Base-by-base conservation (phyloP, 805 yeast species). In the Yamadazyma endophytica region DNA sequence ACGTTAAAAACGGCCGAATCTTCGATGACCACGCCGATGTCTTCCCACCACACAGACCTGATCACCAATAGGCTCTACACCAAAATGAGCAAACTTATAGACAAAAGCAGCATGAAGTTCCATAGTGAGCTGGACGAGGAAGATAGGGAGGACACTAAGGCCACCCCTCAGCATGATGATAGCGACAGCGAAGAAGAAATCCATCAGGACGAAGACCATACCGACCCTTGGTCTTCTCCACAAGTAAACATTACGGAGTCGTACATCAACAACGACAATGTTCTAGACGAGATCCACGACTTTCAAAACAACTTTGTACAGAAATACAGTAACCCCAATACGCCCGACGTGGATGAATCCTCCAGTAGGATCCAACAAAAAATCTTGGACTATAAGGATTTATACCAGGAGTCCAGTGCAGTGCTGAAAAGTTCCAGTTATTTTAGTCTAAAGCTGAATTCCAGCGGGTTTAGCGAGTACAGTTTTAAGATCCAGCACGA, bases 401-500 rank as follows among this genome's bases (percentile, higher is more conserved):
- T 61, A 12, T 36, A 47, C 20, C 28, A 23, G 4, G 21, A 39
- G 9, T 40, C 33, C 5, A 50, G 43, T 21, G 25, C 27, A 11
- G 6, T 33, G 9, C 6, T n/a, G 18, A 32, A 28, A 19, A 31
- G 18, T 15, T 24, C 39, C n/a, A 33, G 36, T 17, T 32, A 35
- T 26, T 31, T 33, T 20, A 36, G 24, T n/a, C 24, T 36, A 13
- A 31, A 29, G 9, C 42, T 16, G 27, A 21, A 16, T 17, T 23
- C 29, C 5, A 9, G 26, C n/a, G n/a, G 20, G 2, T 23, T 17
- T 15, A 37, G 17, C 28, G 34, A 36, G 9, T 51, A 55, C 35
- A 40, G 46, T 16, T 46, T 50, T 27, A 56, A 49, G 29, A 61
- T 61, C 16, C 68, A 61, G 33, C 54, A 64, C 39, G 69, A 64